Conservation (phyloP, 768 basidiomycete genomes). For the Podaxis sp. region DNA sequence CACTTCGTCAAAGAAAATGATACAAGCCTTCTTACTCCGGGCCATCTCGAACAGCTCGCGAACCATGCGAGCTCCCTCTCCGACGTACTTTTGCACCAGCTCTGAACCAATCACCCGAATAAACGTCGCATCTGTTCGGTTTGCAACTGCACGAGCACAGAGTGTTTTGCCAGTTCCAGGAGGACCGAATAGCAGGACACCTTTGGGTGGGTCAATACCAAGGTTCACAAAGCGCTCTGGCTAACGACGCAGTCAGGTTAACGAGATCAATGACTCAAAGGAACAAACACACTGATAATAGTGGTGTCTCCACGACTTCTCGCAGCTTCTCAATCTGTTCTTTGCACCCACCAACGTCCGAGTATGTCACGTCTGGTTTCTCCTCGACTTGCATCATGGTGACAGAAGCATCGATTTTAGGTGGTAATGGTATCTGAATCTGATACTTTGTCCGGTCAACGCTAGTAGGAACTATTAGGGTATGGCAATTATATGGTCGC, state of each 20-base stretch:
- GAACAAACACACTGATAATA: constrained; percentile 58
- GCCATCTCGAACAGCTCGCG: constrained; percentile 99
- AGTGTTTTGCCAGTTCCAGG: constrained; percentile 99
- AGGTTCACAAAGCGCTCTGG: constrained; percentile 99
- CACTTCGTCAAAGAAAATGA: constrained; percentile 99
- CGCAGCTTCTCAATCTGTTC: constrained; percentile 99
- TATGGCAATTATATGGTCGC: background rate
- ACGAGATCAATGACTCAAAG: background rate
- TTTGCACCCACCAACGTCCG: constrained; percentile 97
- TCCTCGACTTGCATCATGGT: constrained; percentile 99
- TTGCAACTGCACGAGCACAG: constrained; percentile 97
- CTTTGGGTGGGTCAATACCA: constrained; percentile 98
- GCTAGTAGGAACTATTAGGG: constrained; percentile 36
- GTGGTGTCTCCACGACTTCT: constrained; percentile 96
- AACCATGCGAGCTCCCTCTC: constrained; percentile 98
- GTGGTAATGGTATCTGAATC: constrained; percentile 97
- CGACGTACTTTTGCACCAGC: constrained; percentile 99
- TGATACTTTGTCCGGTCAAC: constrained; percentile 97
- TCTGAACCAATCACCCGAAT: constrained; percentile 99
- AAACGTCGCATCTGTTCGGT: constrained; percentile 97
- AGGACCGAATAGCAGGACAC: constrained; percentile 92
- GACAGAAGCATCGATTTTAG: constrained; percentile 98
- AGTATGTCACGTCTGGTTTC: constrained; percentile 97
- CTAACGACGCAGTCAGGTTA: constrained; percentile 43
- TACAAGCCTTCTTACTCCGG: constrained; percentile 96